Percentiles rank a stretch among this genome's conserved stretches.
Evolutionary conservation across 352 stramenopile genomes (phyloP).

Genomic region (Phytophthora melonis): DNA sequence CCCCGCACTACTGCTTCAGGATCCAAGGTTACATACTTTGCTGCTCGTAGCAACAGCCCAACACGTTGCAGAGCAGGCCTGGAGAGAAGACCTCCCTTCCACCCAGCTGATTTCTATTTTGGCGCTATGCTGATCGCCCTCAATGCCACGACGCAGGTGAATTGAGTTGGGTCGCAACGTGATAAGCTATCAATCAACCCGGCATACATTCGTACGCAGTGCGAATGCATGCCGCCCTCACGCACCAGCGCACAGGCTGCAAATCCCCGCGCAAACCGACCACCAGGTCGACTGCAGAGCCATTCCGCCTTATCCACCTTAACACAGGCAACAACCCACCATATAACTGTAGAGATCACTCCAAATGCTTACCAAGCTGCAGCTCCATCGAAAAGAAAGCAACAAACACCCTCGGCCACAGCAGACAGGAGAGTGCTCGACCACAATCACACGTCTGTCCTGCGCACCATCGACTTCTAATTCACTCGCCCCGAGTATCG

Average conservation of each 20-base stretch:
- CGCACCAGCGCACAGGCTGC: not conserved
- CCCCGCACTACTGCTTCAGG: too few relatives aligned
- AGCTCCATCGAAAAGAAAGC: not conserved
- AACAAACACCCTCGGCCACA: too few relatives aligned
- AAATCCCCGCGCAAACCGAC: not conserved
- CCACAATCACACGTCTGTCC: not conserved
- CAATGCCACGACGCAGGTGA: constrained; percentile 2
- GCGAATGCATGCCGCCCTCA: not conserved
- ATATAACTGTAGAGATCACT: too few relatives aligned
- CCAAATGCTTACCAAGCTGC: not conserved
- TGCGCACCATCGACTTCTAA: not conserved
- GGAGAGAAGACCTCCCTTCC: not conserved
- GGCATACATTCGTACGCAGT: not conserved
- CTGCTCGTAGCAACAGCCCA: not conserved
- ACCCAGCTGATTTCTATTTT: constrained; percentile 1
- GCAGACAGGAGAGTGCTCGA: not conserved
- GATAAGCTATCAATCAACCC: not conserved
- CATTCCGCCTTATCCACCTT: too few relatives aligned
- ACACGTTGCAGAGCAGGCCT: not conserved
- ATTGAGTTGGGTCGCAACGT: not conserved
- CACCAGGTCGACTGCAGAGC: too few relatives aligned
- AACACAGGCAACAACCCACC: too few relatives aligned
- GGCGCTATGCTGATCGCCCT: not conserved
- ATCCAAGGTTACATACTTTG: too few relatives aligned
- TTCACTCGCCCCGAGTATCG: not conserved